phyloP scores from a whole-genome alignment of 441 rosid genomes.

The Erodium texanum region DNA sequence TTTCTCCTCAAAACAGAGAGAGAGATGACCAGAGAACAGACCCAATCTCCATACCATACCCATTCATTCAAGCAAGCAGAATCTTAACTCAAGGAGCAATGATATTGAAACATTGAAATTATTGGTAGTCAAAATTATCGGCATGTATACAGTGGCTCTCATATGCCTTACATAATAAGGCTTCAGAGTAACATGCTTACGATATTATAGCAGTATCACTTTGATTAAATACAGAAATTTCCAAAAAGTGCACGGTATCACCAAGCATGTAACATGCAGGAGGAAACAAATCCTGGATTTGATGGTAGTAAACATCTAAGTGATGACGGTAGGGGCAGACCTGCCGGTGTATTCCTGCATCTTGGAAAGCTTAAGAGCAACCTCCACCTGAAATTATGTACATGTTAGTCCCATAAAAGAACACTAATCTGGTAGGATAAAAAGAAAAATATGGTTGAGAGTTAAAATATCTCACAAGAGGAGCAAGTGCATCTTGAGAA shows the following conservation, averaged over 20 bases:
- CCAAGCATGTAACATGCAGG: too few relatives aligned
- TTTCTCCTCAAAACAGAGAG: not conserved
- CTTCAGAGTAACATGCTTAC: conserved; percentile 6
- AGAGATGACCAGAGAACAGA: too few relatives aligned
- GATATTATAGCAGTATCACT: too few relatives aligned
- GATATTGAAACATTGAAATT: not conserved
- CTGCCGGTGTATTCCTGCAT: conserved; percentile 88
- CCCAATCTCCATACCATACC: too few relatives aligned
- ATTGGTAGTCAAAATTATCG: not conserved
- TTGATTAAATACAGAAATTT: conserved; percentile 2
- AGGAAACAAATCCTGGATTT: not conserved
- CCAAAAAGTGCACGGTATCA: not conserved
- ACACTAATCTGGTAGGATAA: not conserved
- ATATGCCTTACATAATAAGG: not conserved
- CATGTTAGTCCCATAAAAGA: not conserved
- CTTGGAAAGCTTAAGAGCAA: conserved; percentile 81
- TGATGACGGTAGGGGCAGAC: conserved; percentile 88
- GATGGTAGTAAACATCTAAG: conserved; percentile 33
- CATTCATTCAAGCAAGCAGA: not conserved
- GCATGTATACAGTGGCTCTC: not conserved
- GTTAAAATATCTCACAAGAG: conserved; percentile 46
- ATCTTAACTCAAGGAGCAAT: not conserved
- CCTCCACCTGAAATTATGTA: conserved; percentile 54
- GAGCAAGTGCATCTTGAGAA: conserved; percentile 80
- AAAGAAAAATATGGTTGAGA: not conserved